Evolutionary conservation across 2,329 filamentous ascomycete species (phyloP).

Genomic region (Cercospora sp.): DNA sequence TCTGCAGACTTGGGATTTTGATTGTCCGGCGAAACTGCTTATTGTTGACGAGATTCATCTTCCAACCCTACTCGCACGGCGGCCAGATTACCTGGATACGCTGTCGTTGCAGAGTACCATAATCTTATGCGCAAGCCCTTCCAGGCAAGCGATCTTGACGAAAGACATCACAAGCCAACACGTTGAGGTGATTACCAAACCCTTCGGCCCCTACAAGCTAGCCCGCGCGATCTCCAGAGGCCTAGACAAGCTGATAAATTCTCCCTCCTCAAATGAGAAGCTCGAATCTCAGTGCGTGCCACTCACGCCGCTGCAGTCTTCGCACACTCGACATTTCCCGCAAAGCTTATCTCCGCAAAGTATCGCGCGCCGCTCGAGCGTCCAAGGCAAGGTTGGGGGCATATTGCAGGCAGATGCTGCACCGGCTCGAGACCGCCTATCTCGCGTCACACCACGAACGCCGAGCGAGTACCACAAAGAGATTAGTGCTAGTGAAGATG

Average conservation of each 20-base stretch:
- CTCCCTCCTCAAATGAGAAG: background rate
- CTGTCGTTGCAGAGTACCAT: constrained; percentile 32
- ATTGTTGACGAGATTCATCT: constrained; percentile 32
- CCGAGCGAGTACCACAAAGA: background rate
- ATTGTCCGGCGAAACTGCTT: constrained; percentile 25
- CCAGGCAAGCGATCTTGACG: constrained; percentile 28
- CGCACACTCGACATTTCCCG: background rate
- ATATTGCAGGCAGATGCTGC: background rate
- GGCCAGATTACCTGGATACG: constrained; percentile 21
- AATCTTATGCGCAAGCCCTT: constrained; percentile 39
- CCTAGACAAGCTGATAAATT: constrained; percentile 13
- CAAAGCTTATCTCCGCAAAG: background rate
- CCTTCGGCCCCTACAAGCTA: constrained; percentile 28
- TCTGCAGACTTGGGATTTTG: constrained; percentile 29
- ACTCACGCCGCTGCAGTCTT: too few relatives aligned
- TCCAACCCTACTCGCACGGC: constrained; percentile 21
- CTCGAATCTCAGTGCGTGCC: background rate
- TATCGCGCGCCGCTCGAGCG: background rate
- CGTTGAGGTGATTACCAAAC: constrained; percentile 26
- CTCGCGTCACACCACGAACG: background rate
- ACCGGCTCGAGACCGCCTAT: background rate
- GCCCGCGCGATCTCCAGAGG: constrained; percentile 20
- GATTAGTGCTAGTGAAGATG: constrained; percentile 12
- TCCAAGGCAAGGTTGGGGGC: background rate
- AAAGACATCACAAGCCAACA: constrained; percentile 26